Base-by-base conservation (phyloP, 805 yeast genomes). In the Yarrowia divulgata region DNA sequence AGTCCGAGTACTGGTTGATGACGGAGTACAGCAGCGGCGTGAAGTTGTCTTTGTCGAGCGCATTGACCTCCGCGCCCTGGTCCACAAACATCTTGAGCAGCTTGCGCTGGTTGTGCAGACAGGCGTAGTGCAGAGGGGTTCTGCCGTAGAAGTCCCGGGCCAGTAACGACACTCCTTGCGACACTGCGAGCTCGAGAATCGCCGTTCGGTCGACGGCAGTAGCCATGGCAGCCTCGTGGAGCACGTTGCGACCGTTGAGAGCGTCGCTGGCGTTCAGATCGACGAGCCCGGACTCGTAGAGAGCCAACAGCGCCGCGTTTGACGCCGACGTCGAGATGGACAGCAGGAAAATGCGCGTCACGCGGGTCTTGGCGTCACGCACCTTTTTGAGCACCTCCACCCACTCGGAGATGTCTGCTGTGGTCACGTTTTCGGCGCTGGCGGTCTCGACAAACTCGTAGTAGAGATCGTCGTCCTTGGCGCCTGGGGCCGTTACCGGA, bases 121-220 rank as follows among this genome's bases (percentile, higher is more conserved):
- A 85, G 6, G 97, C 96, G 76, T 93, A 92, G 78, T 94, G 98
- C 18, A 95, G 79, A 29, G 98, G 93, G 1, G 89, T 87, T 72
- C 94, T 84, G 3, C 96, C 97, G 72, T 79, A 79, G 10, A 77
- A 77, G 68, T 81, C 84, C 8, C 69, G 68, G 8, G 72, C 73
- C 32, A 74, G 70, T 18, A 76, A 74, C 45, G 75, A 77, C 35
- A 77, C 77, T 13, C 73, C 71, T n/a, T 73, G 67, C 0, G 70
- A 57, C 29, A 78, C 71, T 8, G 78, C 78, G n/a, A 78, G 73
- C 13, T 75, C 73, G 19, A 81, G 69, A 14, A 80, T 73, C 8
- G 69, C 69, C 8, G 54, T 63, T 16, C 84, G 76, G 32, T 79
- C 76, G 3, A 52, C 34, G 1, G 64, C 62, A n/a, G 70, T 19